Evolutionary conservation across 257 asterid species (phyloP).

Genomic region (Nicotiana sylvestris): DNA sequence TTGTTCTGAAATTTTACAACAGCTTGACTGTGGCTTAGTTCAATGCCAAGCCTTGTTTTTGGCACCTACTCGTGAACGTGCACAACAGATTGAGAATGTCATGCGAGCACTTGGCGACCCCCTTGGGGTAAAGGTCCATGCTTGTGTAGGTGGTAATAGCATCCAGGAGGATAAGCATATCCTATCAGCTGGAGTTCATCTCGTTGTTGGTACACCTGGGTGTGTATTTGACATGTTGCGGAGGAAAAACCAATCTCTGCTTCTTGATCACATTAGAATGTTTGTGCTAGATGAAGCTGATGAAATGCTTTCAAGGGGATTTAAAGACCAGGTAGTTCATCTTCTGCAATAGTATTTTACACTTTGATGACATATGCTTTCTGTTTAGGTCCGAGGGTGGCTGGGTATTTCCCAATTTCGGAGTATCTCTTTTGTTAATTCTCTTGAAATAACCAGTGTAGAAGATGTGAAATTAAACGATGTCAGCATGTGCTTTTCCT

Average conservation of each 20-base stretch:
- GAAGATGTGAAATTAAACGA: background rate
- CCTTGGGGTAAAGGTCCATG: background rate
- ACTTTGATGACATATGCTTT: background rate
- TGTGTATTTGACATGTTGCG: background rate
- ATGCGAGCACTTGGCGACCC: background rate
- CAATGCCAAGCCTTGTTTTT: background rate
- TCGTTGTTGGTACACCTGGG: conserved; percentile 12
- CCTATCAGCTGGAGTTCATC: background rate
- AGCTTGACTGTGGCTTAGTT: background rate
- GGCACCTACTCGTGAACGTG: background rate
- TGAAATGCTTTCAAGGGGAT: background rate
- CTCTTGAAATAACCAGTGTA: background rate
- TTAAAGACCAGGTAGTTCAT: background rate
- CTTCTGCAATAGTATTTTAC: background rate
- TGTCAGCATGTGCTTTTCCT: background rate
- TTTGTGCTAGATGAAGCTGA: conserved; percentile 1
- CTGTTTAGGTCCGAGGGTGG: background rate
- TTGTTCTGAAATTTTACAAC: conserved; percentile 1
- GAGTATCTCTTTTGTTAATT: background rate
- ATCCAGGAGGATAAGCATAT: background rate
- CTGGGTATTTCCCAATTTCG: background rate
- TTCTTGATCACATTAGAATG: background rate
- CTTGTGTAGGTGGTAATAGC: background rate
- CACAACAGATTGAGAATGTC: background rate
- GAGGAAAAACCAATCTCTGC: background rate